Conservation (phyloP, 306 rosid genomes). For the Pueraria montana region DNA sequence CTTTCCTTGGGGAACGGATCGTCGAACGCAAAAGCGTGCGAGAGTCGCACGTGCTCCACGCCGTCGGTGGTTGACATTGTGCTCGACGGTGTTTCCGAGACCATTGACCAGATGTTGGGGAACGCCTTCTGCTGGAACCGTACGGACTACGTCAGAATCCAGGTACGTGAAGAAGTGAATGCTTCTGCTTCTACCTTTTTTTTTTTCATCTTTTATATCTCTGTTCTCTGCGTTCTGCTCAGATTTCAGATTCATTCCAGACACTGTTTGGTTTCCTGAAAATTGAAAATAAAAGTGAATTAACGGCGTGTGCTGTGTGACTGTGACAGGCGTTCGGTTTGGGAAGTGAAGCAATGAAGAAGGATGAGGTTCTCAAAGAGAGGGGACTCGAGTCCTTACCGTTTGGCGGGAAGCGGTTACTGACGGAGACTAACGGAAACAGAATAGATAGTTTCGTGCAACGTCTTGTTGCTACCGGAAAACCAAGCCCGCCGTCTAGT, state of each 20-base stretch:
- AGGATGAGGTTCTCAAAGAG: constrained; percentile 70
- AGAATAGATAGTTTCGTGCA: constrained; percentile 83
- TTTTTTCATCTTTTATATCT: not conserved
- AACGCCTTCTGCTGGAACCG: constrained; percentile 97
- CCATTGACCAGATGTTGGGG: constrained; percentile 94
- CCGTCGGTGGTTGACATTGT: constrained; percentile 84
- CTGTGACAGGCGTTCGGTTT: constrained; percentile 78
- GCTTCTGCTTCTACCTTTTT: not conserved
- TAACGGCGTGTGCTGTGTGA: constrained; percentile 41
- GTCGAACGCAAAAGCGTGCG: constrained; percentile 50
- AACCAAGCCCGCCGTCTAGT: constrained; percentile 77
- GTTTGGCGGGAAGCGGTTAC: constrained; percentile 99
- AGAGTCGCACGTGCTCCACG: constrained; percentile 63
- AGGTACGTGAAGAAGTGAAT: constrained; percentile 61
- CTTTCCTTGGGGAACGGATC: constrained; percentile 88
- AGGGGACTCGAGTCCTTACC: constrained; percentile 88
- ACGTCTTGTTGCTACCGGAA: constrained; percentile 77
- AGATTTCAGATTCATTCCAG: constrained; percentile 27
- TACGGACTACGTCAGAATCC: constrained; percentile 88
- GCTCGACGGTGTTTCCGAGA: constrained; percentile 90
- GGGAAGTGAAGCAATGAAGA: constrained; percentile 52
- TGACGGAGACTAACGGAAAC: constrained; percentile 92
- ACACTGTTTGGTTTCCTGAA: constrained; percentile 57
- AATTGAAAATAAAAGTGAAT: constrained; percentile 25
- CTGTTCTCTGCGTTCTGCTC: constrained; percentile 31